Percentiles rank a stretch among this genome's conserved stretches.
phyloP scores from a whole-genome alignment of 176 grass and related monocot species.

The Cymbopogon citratus region DNA sequence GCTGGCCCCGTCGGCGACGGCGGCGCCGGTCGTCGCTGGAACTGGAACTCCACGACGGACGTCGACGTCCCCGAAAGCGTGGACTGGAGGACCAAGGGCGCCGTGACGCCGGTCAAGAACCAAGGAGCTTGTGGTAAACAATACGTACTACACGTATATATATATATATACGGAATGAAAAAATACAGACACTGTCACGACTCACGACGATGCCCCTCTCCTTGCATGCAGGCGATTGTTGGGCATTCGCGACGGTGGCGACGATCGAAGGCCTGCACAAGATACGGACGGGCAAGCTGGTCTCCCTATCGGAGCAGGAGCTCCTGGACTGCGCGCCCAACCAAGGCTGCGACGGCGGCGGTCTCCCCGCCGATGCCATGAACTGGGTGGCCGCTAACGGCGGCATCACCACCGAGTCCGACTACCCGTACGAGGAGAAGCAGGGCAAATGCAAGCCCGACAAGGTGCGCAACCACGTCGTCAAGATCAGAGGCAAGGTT shows the following conservation, averaged over 20 bases:
- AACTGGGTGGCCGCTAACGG: neutral
- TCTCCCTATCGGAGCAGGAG: slow-evolving; percentile 38
- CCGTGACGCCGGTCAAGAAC: neutral
- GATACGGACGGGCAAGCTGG: slow-evolving; percentile 5
- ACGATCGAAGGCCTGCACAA: slow-evolving; percentile 34
- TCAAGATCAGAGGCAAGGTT: neutral
- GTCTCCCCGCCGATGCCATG: neutral
- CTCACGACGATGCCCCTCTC: neutral
- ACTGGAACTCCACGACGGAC: neutral
- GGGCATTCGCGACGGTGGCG: slow-evolving; percentile 39
- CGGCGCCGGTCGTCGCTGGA: neutral
- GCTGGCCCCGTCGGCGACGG: neutral
- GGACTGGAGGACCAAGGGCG: slow-evolving; percentile 22
- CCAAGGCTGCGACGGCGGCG: neutral
- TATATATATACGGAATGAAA: too few relatives aligned
- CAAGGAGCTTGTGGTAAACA: neutral
- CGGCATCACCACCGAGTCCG: slow-evolving; percentile 19
- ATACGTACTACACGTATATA: too few relatives aligned
- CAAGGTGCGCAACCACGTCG: neutral
- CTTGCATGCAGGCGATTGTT: neutral
- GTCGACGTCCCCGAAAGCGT: neutral
- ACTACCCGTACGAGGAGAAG: slow-evolving; percentile 10
- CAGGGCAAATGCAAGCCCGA: neutral
- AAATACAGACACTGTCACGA: too few relatives aligned
- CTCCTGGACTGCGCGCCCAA: slow-evolving; percentile 21